A percentile compares a stretch with the other conserved stretches of the same genome.
phyloP scores from a whole-genome alignment of 257 asterid genomes.

The Jasminum sambac region DNA sequence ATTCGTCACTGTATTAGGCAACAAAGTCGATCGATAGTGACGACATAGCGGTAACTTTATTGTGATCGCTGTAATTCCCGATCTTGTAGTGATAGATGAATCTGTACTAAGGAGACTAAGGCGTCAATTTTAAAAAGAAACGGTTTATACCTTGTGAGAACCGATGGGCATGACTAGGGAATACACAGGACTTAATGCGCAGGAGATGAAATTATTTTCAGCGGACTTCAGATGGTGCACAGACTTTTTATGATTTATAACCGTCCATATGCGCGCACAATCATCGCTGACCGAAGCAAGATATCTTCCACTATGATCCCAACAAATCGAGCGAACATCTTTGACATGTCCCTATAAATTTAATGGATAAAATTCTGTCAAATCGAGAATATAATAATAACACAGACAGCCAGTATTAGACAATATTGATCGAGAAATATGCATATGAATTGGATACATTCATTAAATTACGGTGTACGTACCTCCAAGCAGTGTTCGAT shows the following conservation, averaged over 20 bases:
- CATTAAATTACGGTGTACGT: conserved; percentile 11
- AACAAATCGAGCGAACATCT: conserved; percentile 43
- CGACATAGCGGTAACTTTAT: no score
- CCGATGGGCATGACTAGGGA: conserved; percentile 43
- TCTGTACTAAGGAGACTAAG: no score
- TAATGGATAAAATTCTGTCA: not conserved
- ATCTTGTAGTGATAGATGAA: no score
- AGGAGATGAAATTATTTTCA: conserved; percentile 38
- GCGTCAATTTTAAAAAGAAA: not conserved
- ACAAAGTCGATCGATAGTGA: no score
- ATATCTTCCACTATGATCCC: conserved; percentile 40
- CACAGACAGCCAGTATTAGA: not conserved
- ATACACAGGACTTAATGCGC: conserved; percentile 49
- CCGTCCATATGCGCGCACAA: conserved; percentile 47
- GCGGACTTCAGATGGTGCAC: conserved; percentile 29
- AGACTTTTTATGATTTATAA: conserved; percentile 25
- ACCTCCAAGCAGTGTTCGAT: conserved; percentile 36
- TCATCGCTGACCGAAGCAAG: conserved; percentile 50
- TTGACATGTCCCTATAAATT: conserved; percentile 40
- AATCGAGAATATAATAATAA: not conserved
- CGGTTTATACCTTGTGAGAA: conserved; percentile 37
- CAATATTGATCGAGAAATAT: no score
- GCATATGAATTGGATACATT: not conserved
- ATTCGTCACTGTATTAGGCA: no score
- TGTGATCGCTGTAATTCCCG: no score